phyloP scores from a whole-genome alignment of 2,329 filamentous ascomycete genomes.

The Didymella sp. region DNA sequence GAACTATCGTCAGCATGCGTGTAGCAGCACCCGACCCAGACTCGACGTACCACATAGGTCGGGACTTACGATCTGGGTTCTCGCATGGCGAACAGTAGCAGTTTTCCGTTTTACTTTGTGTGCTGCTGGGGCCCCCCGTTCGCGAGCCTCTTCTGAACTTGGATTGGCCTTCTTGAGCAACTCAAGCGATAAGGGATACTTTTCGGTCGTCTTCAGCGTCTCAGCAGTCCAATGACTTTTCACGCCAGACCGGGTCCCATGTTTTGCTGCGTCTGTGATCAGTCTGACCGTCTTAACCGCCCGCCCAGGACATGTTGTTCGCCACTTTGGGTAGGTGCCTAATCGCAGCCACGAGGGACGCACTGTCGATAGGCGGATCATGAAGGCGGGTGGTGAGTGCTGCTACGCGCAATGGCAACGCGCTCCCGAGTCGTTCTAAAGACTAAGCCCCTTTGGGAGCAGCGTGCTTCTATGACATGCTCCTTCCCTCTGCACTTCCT shows the following conservation, averaged over 20 bases:
- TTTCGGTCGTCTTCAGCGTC: conserved; percentile 21
- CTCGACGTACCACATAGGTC: conserved; percentile 54
- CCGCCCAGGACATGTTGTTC: not conserved
- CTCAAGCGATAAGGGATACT: conserved; percentile 25
- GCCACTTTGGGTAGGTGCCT: not conserved
- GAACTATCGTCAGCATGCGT: conserved; percentile 18
- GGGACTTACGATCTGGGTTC: conserved; percentile 53
- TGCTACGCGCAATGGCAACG: not conserved
- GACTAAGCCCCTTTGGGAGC: conserved; percentile 4
- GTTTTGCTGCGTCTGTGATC: not conserved
- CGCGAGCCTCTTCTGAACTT: not conserved
- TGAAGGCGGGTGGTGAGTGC: conserved; percentile 16
- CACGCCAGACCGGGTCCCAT: not conserved
- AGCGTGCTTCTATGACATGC: not conserved
- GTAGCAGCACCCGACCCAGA: conserved; percentile 11
- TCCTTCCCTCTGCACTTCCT: not conserved
- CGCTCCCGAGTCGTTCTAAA: not conserved
- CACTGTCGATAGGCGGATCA: conserved; percentile 24
- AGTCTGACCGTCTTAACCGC: not conserved
- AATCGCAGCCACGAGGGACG: conserved; percentile 21
- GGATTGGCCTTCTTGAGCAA: conserved; percentile 14
- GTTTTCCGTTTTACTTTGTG: not conserved
- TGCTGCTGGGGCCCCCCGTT: not conserved
- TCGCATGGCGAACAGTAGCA: not conserved
- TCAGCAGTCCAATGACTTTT: conserved; percentile 23